A percentile compares a stretch with the other conserved stretches of the same genome.
These are phyloP conservation scores for Sutorius australiensis DNA, from an alignment of 768 basidiomycete species.

Conservation along the genomic window DNA sequence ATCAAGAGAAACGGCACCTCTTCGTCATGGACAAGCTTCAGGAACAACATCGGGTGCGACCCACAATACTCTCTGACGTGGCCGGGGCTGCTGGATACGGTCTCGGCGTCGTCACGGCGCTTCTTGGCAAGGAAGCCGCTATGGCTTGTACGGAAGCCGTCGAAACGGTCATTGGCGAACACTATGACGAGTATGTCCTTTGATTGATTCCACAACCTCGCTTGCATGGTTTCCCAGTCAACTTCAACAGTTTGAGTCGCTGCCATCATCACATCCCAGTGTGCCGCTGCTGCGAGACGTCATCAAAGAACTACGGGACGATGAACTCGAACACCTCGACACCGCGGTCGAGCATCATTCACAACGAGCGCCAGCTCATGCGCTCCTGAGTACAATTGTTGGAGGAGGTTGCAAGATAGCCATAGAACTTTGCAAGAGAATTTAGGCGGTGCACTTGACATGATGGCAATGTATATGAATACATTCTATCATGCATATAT, in stretches of 20 bases:
- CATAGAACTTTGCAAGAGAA: slow-evolving; percentile 82
- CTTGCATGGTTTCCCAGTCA: slow-evolving; percentile 51
- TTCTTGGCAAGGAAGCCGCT: slow-evolving; percentile 88
- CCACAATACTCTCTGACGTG: slow-evolving; percentile 77
- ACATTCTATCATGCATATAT: slow-evolving; percentile 1
- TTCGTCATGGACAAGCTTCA: slow-evolving; percentile 82
- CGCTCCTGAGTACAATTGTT: slow-evolving; percentile 79
- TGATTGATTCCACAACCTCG: not conserved
- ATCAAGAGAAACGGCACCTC: slow-evolving; percentile 91
- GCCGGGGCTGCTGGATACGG: slow-evolving; percentile 88
- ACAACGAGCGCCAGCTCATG: slow-evolving; percentile 89
- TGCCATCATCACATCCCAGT: slow-evolving; percentile 71
- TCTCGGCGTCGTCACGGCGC: slow-evolving; percentile 78
- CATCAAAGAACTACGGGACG: slow-evolving; percentile 84
- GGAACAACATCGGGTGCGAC: slow-evolving; percentile 77
- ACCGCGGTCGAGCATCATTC: slow-evolving; percentile 84
- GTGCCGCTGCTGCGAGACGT: slow-evolving; percentile 68
- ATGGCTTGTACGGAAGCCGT: slow-evolving; percentile 99
- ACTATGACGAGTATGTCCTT: slow-evolving; percentile 88
- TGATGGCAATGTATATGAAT: not conserved
- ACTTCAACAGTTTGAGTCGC: slow-evolving; percentile 63
- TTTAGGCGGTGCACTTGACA: slow-evolving; percentile 40
- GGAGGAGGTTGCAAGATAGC: slow-evolving; percentile 86
- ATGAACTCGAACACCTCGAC: slow-evolving; percentile 92
- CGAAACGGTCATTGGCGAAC: slow-evolving; percentile 96